Base-by-base conservation (phyloP, 2,329 filamentous ascomycete genomes). In the Trichothecium roseum region DNA sequence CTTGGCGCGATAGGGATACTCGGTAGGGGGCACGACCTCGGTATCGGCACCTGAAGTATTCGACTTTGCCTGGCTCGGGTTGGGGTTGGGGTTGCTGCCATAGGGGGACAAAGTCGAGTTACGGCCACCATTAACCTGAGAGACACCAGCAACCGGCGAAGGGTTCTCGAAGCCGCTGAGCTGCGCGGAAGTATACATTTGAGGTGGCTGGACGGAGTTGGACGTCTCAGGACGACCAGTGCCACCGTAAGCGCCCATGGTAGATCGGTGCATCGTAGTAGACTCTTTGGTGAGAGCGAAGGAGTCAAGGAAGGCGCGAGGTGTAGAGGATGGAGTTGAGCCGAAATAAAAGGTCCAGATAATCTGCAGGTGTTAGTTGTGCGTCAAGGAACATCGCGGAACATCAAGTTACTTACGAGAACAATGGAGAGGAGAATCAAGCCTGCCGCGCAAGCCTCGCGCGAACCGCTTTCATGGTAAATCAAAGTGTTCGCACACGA, bases 271-370 rank as follows among this genome's bases (percentile, higher is more conserved):
- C 66, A 77, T 66, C 60, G 71, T 75, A 17, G 73, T 68, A 1
- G 72, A 76, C 50, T 94, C 88, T 63, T 96, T 96, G 64, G 91
- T 78, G 16, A 95, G 72, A 33, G 91, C 87, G 53, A 95, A 95
- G 1, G 89, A 94, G 62, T 98, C 91, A 48, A 96, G 83, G 56
- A 93, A 94, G 38, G 85, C 81, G 49, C 89, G 84, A 43, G 88
- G 84, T 37, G 81, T 75, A 13, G 88, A 84, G 29, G 85, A 84
- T 2, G 89, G 87, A 14, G 87, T 82, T 3, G 89, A 94, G 50
- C 91, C 91, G 52, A 95, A 98, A 68, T 96, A 96, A 63, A 96
- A 94, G 48, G 95, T 94, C 91, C 91, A 98, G 40, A 96, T 76
- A 49, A 94, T 84, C 88, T 95, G 48, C 28, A 18, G n/a, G n/a